Evolutionary conservation across 2,329 filamentous ascomycete species (phyloP), one percentile per base, ranked within the genome.

Genomic region (Mollisia scopiformis): DNA sequence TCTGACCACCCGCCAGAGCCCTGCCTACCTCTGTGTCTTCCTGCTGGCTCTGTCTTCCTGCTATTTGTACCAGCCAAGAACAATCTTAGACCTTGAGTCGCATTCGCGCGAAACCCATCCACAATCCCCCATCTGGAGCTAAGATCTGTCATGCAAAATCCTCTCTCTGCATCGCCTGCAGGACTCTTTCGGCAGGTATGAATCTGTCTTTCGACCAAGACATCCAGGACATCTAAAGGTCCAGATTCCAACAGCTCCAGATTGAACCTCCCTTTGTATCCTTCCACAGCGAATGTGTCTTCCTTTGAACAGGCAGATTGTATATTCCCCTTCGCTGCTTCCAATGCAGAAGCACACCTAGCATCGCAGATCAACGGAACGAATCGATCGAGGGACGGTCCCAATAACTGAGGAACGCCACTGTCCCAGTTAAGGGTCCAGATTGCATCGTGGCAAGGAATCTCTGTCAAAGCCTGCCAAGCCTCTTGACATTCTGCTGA

Each of bases 401-500:
- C 25, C 6, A 23, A 3, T 13, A 31, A 6, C 14, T 33, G 37
- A 14, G 16, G n/a, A n/a, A 23, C 27, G 2, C 53, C 53, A 3
- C 13, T n/a, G 30, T 56, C 53, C 53, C 53, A 56, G 11, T 47
- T 43, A 3, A 23, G 6, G 14, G 41, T 46, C 39, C 53, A 46
- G 28, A 56, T 47, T 19, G 37, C 39, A 11, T 56, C 53, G 25
- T 56, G 37, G 39, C 53, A 56, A 2, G 25, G 53, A 16, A 56
- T 21, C 5, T 19, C 25, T 7, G 53, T 30, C 37, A 56, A 31
- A 7, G 10, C 4, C 6, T 47, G 19, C 53, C 53, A 56, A 11
- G 53, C 37, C 8, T 23, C 37, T 13, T 25, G 53, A 28, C 53
- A 56, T 56, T 56, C 37, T 10, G 23, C 10, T 7, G 53, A 43